These are phyloP conservation scores for Dioscorea zingiberensis DNA, from an alignment of 106 monocot genomes.

Conservation along the genomic window DNA sequence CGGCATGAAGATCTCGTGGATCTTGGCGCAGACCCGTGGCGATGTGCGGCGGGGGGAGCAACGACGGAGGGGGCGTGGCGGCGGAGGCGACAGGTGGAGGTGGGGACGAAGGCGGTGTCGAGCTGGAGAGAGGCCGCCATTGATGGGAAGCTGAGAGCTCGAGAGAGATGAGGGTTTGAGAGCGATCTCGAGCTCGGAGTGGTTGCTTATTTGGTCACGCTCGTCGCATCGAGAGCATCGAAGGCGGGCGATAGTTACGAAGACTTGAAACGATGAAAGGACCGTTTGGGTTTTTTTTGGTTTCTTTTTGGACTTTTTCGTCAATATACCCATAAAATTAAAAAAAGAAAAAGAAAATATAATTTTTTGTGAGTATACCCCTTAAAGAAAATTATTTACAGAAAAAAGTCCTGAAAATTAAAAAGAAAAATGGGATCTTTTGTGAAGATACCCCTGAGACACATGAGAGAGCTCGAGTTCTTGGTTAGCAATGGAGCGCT, in stretches of 20 bases:
- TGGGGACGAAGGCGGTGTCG: slow-evolving; percentile 8
- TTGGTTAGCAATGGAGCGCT: no score
- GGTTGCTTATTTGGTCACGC: not conserved
- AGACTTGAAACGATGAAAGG: not conserved
- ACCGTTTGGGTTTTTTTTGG: not conserved
- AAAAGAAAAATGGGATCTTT: no score
- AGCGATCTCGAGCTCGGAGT: not conserved
- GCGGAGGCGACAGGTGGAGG: not conserved
- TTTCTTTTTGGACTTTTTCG: not conserved
- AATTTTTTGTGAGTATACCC: no score
- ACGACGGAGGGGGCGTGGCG: not conserved
- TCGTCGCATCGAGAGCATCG: slow-evolving; percentile 12
- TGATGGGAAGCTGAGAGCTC: not conserved
- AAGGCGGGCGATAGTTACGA: slow-evolving; percentile 14
- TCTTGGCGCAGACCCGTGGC: slow-evolving; percentile 34
- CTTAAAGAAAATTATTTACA: no score
- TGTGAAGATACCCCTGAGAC: no score
- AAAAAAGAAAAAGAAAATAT: no score
- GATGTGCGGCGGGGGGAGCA: not conserved
- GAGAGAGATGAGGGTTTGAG: not conserved
- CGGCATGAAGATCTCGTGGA: slow-evolving; percentile 87
- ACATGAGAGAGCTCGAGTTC: no score
- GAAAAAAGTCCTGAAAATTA: no score
- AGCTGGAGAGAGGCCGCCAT: slow-evolving; percentile 13
- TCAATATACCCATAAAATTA: no score